Evolutionary conservation across 2,329 filamentous ascomycete genomes (phyloP).

Genomic region (Sphaerulina vaccinii): DNA sequence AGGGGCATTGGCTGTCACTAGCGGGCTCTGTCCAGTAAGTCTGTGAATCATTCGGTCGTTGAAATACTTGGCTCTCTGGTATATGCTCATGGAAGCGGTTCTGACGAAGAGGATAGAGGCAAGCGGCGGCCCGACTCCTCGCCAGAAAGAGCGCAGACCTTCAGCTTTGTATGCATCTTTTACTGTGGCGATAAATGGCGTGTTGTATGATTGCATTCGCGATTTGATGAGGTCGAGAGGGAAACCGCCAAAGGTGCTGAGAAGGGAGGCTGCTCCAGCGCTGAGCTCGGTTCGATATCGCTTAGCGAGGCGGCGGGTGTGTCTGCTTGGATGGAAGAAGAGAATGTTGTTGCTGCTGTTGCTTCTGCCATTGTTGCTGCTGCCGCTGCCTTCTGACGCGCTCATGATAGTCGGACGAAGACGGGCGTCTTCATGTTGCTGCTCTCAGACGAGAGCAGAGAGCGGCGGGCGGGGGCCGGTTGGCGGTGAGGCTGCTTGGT

Average conservation of each 20-base stretch:
- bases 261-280: conserved; percentile 71
- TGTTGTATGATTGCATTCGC: conserved; percentile 75
- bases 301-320: conserved; percentile 61
- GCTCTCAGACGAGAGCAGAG: neutral
- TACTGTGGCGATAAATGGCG: conserved; percentile 62
- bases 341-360: conserved; percentile 21
- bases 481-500: neutral
- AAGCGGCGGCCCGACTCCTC: conserved; percentile 72
- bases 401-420: conserved; percentile 10
- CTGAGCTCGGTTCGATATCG: conserved; percentile 78
- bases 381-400: conserved; percentile 5
- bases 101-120: conserved; percentile 74
- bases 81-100: conserved; percentile 76
- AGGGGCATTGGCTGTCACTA: conserved; percentile 67
- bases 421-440: conserved; percentile 1
- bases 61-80: conserved; percentile 72
- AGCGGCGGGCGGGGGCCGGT: too few species aligned
- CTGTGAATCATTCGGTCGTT: conserved; percentile 69
- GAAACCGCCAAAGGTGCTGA: conserved; percentile 78
- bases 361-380: neutral
- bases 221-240: conserved; percentile 88
- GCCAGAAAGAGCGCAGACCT: conserved; percentile 52
- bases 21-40: conserved; percentile 66
- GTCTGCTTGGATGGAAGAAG: conserved; percentile 39
- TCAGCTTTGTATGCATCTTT: conserved; percentile 65